Evolutionary conservation across 2,329 filamentous ascomycete species (phyloP).

Genomic region (Exophiala xenobiotica): DNA sequence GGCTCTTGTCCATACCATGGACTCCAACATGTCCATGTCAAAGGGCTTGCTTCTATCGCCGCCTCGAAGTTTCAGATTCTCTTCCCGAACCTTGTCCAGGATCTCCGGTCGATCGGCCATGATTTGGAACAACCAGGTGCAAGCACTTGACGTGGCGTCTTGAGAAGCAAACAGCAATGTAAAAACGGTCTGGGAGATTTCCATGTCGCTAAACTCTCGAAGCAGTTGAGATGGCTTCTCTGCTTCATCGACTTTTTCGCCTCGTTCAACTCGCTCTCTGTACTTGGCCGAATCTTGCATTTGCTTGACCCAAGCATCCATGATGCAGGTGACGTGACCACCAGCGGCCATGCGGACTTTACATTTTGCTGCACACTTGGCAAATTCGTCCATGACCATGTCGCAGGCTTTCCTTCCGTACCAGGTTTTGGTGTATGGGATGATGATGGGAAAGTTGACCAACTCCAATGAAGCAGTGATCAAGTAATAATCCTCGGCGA

Average conservation of each 20-base stretch:
- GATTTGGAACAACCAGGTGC: slow-evolving; percentile 93
- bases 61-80: slow-evolving; percentile 75
- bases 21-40: slow-evolving; percentile 82
- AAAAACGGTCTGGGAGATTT: slow-evolving; percentile 91
- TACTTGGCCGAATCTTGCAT: slow-evolving; percentile 85
- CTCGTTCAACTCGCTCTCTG: slow-evolving; percentile 73
- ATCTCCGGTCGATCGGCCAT: slow-evolving; percentile 92
- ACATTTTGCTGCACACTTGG: slow-evolving; percentile 88
- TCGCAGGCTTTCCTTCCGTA: slow-evolving; percentile 95
- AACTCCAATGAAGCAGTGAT: slow-evolving; percentile 94
- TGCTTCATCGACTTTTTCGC: slow-evolving; percentile 63
- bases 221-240: slow-evolving; percentile 82
- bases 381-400: slow-evolving; percentile 85
- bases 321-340: slow-evolving; percentile 83
- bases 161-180: slow-evolving; percentile 97
- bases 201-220: slow-evolving; percentile 83
- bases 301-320: slow-evolving; percentile 88
- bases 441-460: slow-evolving; percentile 96
- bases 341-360: slow-evolving; percentile 89
- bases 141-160: slow-evolving; percentile 90
- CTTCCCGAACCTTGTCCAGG: slow-evolving; percentile 83
- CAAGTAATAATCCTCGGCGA: slow-evolving; percentile 93
- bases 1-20: slow-evolving; percentile 84
- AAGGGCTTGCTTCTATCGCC: slow-evolving; percentile 70
- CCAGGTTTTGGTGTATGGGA: slow-evolving; percentile 94